Evolutionary conservation across 805 yeast genomes (phyloP).

Genomic region (Lipomyces sp.): DNA sequence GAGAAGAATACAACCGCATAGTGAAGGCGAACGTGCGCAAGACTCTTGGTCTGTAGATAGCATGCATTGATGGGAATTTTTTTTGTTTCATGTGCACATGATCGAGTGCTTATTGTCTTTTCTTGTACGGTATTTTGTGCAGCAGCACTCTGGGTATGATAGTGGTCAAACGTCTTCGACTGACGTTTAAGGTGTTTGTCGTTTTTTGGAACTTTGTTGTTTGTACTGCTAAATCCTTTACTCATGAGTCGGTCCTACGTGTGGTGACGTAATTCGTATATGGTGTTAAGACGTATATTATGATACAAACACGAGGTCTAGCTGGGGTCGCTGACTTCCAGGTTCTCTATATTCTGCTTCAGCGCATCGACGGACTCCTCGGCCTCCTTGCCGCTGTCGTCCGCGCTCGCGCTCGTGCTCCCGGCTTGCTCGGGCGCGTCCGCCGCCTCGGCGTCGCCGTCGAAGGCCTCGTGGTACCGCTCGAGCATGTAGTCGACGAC

Average conservation of each 20-base stretch:
- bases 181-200: too few species aligned
- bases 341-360: slow-evolving; percentile 3
- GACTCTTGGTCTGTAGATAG: slow-evolving; percentile 59
- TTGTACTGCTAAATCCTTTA: too few species aligned
- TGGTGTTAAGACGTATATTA: too few species aligned
- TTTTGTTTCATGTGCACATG: not conserved
- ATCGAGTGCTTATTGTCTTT: not conserved
- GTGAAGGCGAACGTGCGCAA: slow-evolving; percentile 67
- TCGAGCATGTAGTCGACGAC: slow-evolving; percentile 74
- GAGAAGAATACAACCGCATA: slow-evolving; percentile 59
- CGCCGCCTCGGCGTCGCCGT: slow-evolving; percentile 49
- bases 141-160: too few species aligned
- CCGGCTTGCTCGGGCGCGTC: slow-evolving; percentile 30
- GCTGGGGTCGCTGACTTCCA: slow-evolving; percentile 4
- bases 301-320: too few species aligned
- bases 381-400: not conserved
- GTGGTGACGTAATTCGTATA: too few species aligned
- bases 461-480: slow-evolving; percentile 62
- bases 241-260: too few species aligned
- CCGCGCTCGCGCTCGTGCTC: not conserved
- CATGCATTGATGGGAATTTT: not conserved
- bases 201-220: too few species aligned
- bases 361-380: not conserved
- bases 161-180: too few species aligned
- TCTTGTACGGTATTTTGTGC: too few species aligned